Evolutionary conservation across 2,329 filamentous ascomycete genomes (phyloP).

Genomic region (Penicillium expansum): DNA sequence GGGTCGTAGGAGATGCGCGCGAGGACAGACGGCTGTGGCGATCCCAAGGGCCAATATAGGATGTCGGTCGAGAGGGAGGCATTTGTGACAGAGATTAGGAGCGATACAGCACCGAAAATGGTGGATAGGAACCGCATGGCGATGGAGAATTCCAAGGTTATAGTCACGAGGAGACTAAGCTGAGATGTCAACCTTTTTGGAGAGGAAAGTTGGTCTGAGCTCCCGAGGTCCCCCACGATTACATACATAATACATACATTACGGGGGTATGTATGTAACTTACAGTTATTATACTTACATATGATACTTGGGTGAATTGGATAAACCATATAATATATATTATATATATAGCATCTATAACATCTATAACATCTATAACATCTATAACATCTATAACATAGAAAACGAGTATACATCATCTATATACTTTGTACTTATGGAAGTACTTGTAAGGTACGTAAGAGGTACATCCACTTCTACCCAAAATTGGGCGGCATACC

Average conservation of each 20-base stretch:
- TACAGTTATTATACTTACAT: too few relatives aligned
- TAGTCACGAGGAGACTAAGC: background rate
- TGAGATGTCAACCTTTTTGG: background rate
- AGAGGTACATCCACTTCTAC: too few relatives aligned
- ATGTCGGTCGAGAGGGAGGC: slow-evolving; percentile 32
- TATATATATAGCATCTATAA: too few relatives aligned
- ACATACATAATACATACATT: too few relatives aligned
- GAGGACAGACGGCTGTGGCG: slow-evolving; percentile 35
- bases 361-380: too few relatives aligned
- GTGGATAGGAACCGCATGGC: slow-evolving; percentile 20
- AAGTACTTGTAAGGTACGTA: background rate
- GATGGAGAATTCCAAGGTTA: background rate
- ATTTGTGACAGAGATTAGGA: slow-evolving; percentile 17
- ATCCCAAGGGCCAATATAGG: slow-evolving; percentile 38
- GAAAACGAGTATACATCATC: background rate
- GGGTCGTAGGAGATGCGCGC: slow-evolving; percentile 45
- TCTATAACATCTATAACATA: too few relatives aligned
- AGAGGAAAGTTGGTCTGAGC: background rate
- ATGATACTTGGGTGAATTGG: too few relatives aligned
- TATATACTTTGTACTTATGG: background rate
- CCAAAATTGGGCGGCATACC: too few relatives aligned
- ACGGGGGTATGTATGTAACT: too few relatives aligned
- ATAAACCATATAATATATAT: too few relatives aligned
- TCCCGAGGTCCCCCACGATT: background rate
- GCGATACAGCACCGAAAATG: slow-evolving; percentile 16